Conservation (phyloP, 805 yeast species). For the Metschnikowia lachancei region DNA sequence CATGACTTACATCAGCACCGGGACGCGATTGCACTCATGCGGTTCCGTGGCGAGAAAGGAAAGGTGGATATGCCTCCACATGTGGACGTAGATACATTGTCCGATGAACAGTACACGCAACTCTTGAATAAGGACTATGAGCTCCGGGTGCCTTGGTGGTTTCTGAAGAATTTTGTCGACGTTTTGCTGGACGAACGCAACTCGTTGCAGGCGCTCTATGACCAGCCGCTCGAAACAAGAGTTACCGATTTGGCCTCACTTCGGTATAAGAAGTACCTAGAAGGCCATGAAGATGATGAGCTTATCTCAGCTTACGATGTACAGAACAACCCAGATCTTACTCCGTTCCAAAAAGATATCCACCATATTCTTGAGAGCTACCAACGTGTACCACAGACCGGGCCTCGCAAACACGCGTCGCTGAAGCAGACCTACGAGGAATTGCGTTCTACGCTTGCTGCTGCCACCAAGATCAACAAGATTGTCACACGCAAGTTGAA, state of each 20-base stretch:
- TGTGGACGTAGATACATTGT: constrained; percentile 24
- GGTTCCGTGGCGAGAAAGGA: constrained; percentile 31
- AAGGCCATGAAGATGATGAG: constrained; percentile 15
- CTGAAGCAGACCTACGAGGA: constrained; percentile 20
- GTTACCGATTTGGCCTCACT: constrained; percentile 34
- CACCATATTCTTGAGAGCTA: background rate
- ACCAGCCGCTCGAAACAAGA: constrained; percentile 32
- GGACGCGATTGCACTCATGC: constrained; percentile 32
- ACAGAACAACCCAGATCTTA: constrained; percentile 7
- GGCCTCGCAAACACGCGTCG: background rate
- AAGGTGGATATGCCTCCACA: constrained; percentile 25
- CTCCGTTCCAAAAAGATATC: constrained; percentile 10
- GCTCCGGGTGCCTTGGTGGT: constrained; percentile 45
- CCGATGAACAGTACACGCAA: constrained; percentile 29
- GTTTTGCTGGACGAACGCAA: constrained; percentile 21
- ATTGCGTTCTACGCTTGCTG: constrained; percentile 33
- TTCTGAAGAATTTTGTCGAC: constrained; percentile 27
- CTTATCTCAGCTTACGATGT: constrained; percentile 13
- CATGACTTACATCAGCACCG: constrained; percentile 50
- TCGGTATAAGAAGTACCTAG: constrained; percentile 29
- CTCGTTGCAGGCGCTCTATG: constrained; percentile 21
- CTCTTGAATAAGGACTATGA: constrained; percentile 34
- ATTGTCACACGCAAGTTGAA: constrained; percentile 32
- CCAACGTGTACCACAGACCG: background rate
- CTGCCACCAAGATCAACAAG: constrained; percentile 39